Conservation (phyloP, 208 protist species). For the Crithidia mellificae region DNA sequence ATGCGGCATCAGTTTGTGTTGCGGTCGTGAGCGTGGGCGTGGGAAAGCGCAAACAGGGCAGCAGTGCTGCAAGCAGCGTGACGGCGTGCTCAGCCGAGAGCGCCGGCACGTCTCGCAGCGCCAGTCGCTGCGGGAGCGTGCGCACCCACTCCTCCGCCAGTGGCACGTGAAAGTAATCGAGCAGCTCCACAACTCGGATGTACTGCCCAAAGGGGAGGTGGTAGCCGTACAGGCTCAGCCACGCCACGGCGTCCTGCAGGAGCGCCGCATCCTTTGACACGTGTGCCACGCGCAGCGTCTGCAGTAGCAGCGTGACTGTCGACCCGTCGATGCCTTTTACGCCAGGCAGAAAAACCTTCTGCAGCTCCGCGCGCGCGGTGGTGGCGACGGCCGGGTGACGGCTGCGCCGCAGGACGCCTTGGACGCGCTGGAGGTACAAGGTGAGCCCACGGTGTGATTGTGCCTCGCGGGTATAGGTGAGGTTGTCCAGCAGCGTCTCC, state of each 20-base stretch:
- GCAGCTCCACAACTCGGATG: slow-evolving; percentile 9
- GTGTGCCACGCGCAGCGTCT: slow-evolving; percentile 39
- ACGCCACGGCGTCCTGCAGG: slow-evolving; percentile 48
- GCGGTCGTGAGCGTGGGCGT: neutral
- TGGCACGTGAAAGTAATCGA: slow-evolving; percentile 13
- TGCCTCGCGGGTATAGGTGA: neutral
- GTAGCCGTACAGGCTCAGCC: slow-evolving; percentile 33
- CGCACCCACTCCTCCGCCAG: slow-evolving; percentile 10
- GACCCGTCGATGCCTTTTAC: slow-evolving; percentile 44
- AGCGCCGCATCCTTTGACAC: slow-evolving; percentile 30
- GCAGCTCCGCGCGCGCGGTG: slow-evolving; percentile 2
- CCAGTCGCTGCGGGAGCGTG: slow-evolving; percentile 5
- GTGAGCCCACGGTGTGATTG: neutral
- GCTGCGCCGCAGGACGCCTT: slow-evolving; percentile 5
- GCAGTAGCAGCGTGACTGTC: slow-evolving; percentile 43
- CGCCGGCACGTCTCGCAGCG: neutral
- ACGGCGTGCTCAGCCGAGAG: slow-evolving; percentile 6
- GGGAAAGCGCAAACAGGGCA: neutral
- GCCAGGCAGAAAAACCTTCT: slow-evolving; percentile 27
- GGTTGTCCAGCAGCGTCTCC: neutral
- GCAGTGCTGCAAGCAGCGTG: slow-evolving; percentile 9
- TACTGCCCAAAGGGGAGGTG: neutral
- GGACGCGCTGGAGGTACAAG: slow-evolving; percentile 20
- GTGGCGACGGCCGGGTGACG: neutral
- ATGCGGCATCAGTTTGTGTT: too few species aligned